Percentiles rank a stretch among this genome's conserved stretches.
These are phyloP conservation scores for Penicillium sp. DNA, from an alignment of 2,329 filamentous ascomycete species.

Conservation along the genomic window DNA sequence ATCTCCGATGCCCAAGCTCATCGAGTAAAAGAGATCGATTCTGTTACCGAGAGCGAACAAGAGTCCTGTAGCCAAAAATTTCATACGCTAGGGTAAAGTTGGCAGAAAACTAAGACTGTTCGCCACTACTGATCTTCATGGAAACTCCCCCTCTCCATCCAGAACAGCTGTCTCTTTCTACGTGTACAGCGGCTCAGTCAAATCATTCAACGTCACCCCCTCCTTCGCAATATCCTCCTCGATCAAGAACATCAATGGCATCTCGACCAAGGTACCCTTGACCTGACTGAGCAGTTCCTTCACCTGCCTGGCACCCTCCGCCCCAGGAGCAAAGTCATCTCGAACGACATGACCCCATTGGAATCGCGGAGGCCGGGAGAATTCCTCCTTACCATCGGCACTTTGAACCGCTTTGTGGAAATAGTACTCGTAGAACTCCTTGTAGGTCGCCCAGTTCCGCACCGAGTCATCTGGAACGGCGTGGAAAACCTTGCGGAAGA, in stretches of 20 bases:
- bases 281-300: constrained; percentile 64
- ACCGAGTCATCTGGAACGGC: constrained; percentile 55
- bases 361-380: constrained; percentile 50
- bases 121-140: too few relatives aligned
- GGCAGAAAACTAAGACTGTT: too few relatives aligned
- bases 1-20: too few relatives aligned
- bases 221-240: constrained; percentile 82
- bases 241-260: constrained; percentile 82
- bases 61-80: too few relatives aligned
- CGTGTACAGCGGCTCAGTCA: constrained; percentile 70
- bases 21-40: too few relatives aligned
- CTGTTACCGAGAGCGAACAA: too few relatives aligned
- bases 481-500: constrained; percentile 58
- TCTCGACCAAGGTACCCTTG: constrained; percentile 72
- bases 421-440: constrained; percentile 57
- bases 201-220: constrained; percentile 63
- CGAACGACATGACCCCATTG: constrained; percentile 83
- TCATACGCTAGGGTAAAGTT: too few relatives aligned
- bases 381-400: constrained; percentile 41
- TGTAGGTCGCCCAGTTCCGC: constrained; percentile 56
- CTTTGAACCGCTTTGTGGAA: constrained; percentile 44
- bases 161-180: constrained; percentile 19
- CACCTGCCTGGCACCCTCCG: constrained; percentile 64
- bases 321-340: constrained; percentile 59
- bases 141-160: too few relatives aligned